A percentile compares a stretch with the other conserved stretches of the same genome.
phyloP scores from a whole-genome alignment of 75 land plant genomes.

The Selaginella tamariscina region DNA sequence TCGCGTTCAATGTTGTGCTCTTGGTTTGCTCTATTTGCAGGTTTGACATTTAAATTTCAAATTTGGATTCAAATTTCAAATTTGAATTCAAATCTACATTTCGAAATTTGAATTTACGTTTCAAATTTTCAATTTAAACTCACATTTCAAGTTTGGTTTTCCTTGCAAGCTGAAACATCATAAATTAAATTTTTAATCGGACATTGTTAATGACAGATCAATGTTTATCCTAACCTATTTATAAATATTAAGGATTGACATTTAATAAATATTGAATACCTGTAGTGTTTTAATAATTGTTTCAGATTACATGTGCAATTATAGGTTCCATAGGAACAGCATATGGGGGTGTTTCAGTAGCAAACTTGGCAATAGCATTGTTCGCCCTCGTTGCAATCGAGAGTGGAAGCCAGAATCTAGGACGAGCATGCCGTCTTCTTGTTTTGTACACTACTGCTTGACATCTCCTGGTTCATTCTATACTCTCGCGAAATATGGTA shows the following conservation, averaged over 20 bases:
- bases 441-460: no score
- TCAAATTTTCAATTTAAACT: no score
- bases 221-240: neutral
- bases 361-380: slow-evolving; percentile 56
- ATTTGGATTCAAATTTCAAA: no score
- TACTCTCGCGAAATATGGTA: slow-evolving; percentile 63
- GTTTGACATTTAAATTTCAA: no score
- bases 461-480: slow-evolving; percentile 64
- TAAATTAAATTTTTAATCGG: neutral
- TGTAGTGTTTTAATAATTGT: neutral
- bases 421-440: slow-evolving; percentile 40
- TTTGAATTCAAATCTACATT: no score
- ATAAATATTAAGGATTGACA: no score
- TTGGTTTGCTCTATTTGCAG: slow-evolving; percentile 70
- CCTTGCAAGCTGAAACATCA: neutral
- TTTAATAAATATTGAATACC: no score
- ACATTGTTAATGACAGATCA: neutral
- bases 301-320: slow-evolving; percentile 66
- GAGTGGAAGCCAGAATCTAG: slow-evolving; percentile 71
- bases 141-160: neutral
- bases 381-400: slow-evolving; percentile 85
- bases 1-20: slow-evolving; percentile 49
- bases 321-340: slow-evolving; percentile 69
- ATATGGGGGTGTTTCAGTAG: slow-evolving; percentile 64
- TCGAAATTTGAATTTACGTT: no score